phyloP scores from a whole-genome alignment of 2,329 filamentous ascomycete genomes.

The Sporothrix brunneoviolacea region DNA sequence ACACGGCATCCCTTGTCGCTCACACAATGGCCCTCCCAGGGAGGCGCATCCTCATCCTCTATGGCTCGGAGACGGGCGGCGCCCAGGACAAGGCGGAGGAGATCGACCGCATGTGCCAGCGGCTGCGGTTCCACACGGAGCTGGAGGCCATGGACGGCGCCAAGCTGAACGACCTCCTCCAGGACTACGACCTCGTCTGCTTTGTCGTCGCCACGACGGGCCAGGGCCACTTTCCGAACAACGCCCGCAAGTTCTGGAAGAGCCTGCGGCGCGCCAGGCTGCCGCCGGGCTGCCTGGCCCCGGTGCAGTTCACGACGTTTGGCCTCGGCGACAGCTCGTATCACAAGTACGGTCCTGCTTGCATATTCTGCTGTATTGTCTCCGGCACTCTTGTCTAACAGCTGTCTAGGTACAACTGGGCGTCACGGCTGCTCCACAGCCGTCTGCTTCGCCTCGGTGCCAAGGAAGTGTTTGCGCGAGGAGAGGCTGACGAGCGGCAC shows the following conservation, averaged over 20 bases:
- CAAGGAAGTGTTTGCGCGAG: constrained; percentile 64
- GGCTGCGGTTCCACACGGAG: constrained; percentile 69
- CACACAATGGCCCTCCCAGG: constrained; percentile 12
- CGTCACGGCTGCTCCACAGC: constrained; percentile 79
- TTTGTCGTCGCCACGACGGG: constrained; percentile 89
- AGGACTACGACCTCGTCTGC: constrained; percentile 52
- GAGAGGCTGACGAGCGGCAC: constrained; percentile 90
- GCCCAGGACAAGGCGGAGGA: constrained; percentile 87
- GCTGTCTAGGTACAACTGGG: constrained; percentile 74
- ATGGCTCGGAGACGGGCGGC: constrained; percentile 93
- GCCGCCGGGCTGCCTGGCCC: constrained; percentile 59
- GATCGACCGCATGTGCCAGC: constrained; percentile 64
- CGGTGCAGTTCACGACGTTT: constrained; percentile 74
- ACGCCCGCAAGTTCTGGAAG: constrained; percentile 78
- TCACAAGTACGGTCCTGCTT: constrained; percentile 52
- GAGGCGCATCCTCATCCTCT: constrained; percentile 62
- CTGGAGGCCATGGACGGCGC: constrained; percentile 73
- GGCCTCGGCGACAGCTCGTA: constrained; percentile 94
- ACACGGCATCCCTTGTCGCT: not conserved
- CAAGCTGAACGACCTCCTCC: constrained; percentile 51
- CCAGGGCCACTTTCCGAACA: constrained; percentile 86
- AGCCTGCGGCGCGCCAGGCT: constrained; percentile 74
- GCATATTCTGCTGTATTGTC: no score
- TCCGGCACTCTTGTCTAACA: constrained; percentile 20
- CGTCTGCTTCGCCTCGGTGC: constrained; percentile 80